Percentiles rank a stretch among this genome's conserved stretches.
Evolutionary conservation across 2,329 filamentous ascomycete species (phyloP).

Genomic region (Phaeoacremonium minimum): DNA sequence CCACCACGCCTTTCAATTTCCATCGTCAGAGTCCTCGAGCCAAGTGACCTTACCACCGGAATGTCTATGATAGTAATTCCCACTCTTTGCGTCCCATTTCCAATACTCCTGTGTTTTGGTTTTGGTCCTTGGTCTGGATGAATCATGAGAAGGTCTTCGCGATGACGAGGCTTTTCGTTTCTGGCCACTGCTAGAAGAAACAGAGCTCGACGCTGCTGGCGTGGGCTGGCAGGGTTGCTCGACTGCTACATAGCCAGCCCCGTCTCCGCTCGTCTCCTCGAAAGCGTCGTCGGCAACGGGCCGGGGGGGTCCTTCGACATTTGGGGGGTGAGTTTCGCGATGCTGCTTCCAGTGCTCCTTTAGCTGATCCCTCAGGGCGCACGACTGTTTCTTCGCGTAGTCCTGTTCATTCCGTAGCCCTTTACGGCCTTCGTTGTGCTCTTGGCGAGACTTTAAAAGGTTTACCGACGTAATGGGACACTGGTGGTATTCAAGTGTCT

Average conservation of each 20-base stretch:
- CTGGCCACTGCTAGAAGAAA: conserved; percentile 1
- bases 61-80: conserved; percentile 3
- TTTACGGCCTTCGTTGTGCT: conserved; percentile 3
- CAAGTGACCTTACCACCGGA: conserved; percentile 5
- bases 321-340: not conserved
- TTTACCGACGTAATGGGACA: conserved; percentile 10
- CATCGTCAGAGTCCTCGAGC: conserved; percentile 3
- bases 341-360: conserved; percentile 1
- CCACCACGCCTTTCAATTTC: not conserved
- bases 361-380: conserved; percentile 5
- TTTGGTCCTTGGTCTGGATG: conserved; percentile 1
- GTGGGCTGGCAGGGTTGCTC: conserved; percentile 2
- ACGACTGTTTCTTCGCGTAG: conserved; percentile 7
- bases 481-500: conserved; percentile 16
- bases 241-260: not conserved
- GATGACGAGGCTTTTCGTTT: conserved; percentile 4
- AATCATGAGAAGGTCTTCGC: conserved; percentile 1
- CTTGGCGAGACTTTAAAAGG: conserved; percentile 10
- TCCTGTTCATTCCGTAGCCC: conserved; percentile 7
- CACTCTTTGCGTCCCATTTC: conserved; percentile 3
- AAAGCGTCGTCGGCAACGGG: not conserved
- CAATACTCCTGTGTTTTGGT: conserved; percentile 4
- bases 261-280: not conserved
- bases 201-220: conserved; percentile 1
- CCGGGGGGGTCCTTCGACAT: not conserved